phyloP scores from a whole-genome alignment of 176 grass and related monocot genomes.

The Poa pratensis region DNA sequence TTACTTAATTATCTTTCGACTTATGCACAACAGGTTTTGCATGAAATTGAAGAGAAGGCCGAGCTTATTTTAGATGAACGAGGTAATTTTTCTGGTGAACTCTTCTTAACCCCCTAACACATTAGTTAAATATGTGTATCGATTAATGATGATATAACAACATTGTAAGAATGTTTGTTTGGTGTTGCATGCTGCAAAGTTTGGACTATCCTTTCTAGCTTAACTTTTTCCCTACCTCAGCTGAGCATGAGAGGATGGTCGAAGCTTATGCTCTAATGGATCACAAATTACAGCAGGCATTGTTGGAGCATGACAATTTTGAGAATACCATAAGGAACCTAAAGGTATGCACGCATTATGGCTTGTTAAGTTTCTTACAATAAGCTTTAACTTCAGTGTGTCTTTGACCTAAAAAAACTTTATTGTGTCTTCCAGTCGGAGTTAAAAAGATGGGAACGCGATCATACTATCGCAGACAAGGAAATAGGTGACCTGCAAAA shows the following conservation, averaged over 20 bases:
- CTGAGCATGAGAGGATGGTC: conserved; percentile 92
- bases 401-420: conserved; percentile 38
- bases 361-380: conserved; percentile 34
- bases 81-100: conserved; percentile 52
- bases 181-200: not conserved
- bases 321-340: conserved; percentile 82
- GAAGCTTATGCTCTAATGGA: conserved; percentile 91
- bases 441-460: conserved; percentile 73
- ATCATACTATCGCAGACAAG: conserved; percentile 73
- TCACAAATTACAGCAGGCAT: conserved; percentile 92
- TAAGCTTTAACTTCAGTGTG: conserved; percentile 27
- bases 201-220: not conserved
- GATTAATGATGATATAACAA: not conserved
- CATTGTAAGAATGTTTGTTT: conserved; percentile 18
- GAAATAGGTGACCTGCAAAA: conserved; percentile 89
- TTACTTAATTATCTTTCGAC: conserved; percentile 36
- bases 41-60: conserved; percentile 97
- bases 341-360: conserved; percentile 55
- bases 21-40: conserved; percentile 67
- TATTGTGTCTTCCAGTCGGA: conserved; percentile 65
- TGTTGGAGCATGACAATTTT: conserved; percentile 93
- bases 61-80: conserved; percentile 96
- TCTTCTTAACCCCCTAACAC: not conserved
- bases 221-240: conserved; percentile 46
- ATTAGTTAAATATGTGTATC: conserved; percentile 1